Conservation (phyloP, 192 early-diverging fungal genomes). For the Backusella morwellensis region DNA sequence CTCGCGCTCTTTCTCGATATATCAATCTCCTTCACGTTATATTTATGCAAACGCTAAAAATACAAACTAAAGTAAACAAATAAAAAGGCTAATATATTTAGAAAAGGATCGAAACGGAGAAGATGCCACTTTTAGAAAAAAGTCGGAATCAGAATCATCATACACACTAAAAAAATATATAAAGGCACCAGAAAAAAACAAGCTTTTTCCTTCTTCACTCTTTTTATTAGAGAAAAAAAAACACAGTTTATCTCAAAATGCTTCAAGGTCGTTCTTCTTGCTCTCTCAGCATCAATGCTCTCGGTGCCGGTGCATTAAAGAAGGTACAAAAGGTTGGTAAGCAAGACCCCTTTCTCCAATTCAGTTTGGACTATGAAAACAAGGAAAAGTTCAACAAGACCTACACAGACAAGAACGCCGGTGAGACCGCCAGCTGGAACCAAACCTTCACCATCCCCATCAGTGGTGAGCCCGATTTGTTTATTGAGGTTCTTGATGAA, state of each 20-base stretch:
- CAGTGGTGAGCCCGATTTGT: conserved; percentile 40
- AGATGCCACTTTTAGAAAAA: conserved; percentile 1
- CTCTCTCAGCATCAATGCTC: not conserved
- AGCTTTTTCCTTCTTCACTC: not conserved
- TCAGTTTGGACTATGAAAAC: conserved; percentile 34
- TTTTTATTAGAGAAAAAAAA: not conserved
- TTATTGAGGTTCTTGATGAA: conserved; percentile 47
- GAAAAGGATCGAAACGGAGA: not conserved
- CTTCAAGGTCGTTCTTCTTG: conserved; percentile 1
- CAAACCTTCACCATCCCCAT: conserved; percentile 42
- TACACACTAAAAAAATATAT: not conserved
- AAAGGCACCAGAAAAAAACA: not conserved
- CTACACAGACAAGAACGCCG: conserved; percentile 43
- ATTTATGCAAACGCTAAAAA: not conserved
- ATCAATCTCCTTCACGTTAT: not conserved
- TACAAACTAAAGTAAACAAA: not conserved
- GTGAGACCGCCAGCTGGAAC: conserved; percentile 46
- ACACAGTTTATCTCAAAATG: not conserved
- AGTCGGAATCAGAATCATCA: not conserved
- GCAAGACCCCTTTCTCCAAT: conserved; percentile 49
- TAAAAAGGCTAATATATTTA: not conserved
- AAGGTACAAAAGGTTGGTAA: conserved; percentile 31
- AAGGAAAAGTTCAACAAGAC: conserved; percentile 47
- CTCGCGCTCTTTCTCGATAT: not conserved
- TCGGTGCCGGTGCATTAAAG: not conserved